Conservation (phyloP, 116 monocot species). For the Zostera marina region DNA sequence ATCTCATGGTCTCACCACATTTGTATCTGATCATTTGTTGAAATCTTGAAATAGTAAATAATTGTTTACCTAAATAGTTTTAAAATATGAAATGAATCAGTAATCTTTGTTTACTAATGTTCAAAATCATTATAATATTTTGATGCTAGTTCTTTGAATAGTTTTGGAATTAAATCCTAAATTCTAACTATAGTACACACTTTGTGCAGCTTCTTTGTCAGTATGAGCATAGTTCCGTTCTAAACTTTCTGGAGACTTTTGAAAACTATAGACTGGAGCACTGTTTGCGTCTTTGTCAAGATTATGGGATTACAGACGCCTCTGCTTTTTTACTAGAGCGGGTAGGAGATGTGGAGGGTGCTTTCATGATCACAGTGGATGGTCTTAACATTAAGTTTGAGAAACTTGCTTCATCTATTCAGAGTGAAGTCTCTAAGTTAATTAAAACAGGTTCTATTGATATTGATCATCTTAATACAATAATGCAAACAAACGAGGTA, state of each 20-base stretch:
- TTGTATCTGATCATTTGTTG: too few relatives aligned
- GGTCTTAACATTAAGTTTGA: slow-evolving; percentile 51
- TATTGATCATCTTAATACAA: slow-evolving; percentile 19
- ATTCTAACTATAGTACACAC: not conserved
- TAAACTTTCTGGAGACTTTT: slow-evolving; percentile 77
- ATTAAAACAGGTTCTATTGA: slow-evolving; percentile 7
- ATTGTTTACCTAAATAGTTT: too few relatives aligned
- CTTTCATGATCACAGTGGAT: slow-evolving; percentile 41
- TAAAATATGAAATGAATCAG: too few relatives aligned
- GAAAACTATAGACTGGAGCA: slow-evolving; percentile 86
- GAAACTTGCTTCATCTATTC: slow-evolving; percentile 42
- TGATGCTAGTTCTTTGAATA: not conserved
- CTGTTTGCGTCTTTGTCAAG: slow-evolving; percentile 70
- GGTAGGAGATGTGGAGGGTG: slow-evolving; percentile 83
- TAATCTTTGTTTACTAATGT: too few relatives aligned
- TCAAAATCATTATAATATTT: not conserved
- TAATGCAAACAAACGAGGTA: slow-evolving; percentile 66
- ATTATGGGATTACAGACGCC: slow-evolving; percentile 78
- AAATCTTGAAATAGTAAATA: too few relatives aligned
- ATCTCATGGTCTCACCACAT: too few relatives aligned
- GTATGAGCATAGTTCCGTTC: slow-evolving; percentile 64
- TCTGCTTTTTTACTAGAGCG: slow-evolving; percentile 92
- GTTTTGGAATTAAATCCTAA: not conserved
- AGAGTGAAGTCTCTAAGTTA: slow-evolving; percentile 11
- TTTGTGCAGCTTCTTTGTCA: slow-evolving; percentile 75